Evolutionary conservation across 768 basidiomycete genomes (phyloP).

Genomic region (Boletus huronensis): DNA sequence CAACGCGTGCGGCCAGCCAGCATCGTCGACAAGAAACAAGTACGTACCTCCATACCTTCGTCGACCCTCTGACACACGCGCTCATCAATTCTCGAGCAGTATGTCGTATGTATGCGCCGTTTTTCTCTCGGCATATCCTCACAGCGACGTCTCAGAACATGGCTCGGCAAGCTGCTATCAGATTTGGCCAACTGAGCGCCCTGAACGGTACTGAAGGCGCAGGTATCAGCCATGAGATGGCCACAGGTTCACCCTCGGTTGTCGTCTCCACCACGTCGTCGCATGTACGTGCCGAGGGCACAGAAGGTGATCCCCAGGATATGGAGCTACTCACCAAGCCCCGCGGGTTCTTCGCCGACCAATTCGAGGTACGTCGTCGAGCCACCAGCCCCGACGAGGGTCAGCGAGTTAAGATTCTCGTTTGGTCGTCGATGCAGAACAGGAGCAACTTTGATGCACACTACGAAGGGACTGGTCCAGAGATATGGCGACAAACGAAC

Average conservation of each 20-base stretch:
- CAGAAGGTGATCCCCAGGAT: conserved; percentile 33
- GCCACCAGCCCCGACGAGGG: background rate
- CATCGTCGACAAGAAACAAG: conserved; percentile 96
- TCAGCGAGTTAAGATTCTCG: background rate
- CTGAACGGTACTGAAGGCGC: conserved; percentile 7
- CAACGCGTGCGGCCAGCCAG: conserved; percentile 90
- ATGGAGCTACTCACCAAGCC: conserved; percentile 50
- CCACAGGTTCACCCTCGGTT: conserved; percentile 46
- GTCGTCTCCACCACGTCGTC: conserved; percentile 52
- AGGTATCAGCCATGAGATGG: conserved; percentile 32
- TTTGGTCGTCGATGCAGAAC: conserved; percentile 43
- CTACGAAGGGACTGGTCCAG: conserved; percentile 85
- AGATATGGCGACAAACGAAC: conserved; percentile 91
- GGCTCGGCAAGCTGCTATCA: conserved; percentile 71
- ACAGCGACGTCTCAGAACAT: conserved; percentile 59
- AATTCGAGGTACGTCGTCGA: conserved; percentile 66
- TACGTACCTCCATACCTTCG: conserved; percentile 26
- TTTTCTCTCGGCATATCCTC: background rate
- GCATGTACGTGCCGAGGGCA: conserved; percentile 35
- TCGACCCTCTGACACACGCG: background rate
- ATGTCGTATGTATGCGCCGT: conserved; percentile 50
- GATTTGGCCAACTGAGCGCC: conserved; percentile 55
- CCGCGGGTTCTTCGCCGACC: conserved; percentile 91
- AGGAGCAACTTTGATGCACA: conserved; percentile 89
- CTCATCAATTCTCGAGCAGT: conserved; percentile 35